Conservation (phyloP, 306 rosid genomes). For the Quercus gilva region DNA sequence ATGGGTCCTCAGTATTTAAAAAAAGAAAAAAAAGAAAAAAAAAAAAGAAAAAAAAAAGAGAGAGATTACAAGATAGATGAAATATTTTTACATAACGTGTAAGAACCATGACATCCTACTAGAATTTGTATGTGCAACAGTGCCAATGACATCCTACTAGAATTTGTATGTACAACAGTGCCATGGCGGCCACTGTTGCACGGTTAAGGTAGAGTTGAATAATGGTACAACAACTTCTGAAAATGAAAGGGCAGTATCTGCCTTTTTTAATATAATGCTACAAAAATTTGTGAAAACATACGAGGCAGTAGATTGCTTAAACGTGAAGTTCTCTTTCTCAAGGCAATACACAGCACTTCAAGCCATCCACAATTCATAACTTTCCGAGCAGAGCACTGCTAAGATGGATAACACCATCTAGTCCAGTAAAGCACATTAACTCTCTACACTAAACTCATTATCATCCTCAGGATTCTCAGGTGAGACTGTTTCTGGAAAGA, state of each 20-base stretch:
- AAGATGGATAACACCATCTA: background rate
- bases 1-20: background rate
- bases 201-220: too few relatives aligned
- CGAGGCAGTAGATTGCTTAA: background rate
- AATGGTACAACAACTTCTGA: too few relatives aligned
- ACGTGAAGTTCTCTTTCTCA: background rate
- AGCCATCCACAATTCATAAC: background rate
- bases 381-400: background rate
- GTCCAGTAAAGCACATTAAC: constrained; percentile 10
- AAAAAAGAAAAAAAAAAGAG: too few relatives aligned
- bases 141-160: background rate
- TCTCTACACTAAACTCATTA: constrained; percentile 32
- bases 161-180: too few relatives aligned
- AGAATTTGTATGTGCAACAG: too few relatives aligned
- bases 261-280: background rate
- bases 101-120: background rate
- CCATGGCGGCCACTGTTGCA: too few relatives aligned
- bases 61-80: background rate
- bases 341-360: background rate
- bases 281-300: background rate
- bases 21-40: too few relatives aligned
- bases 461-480: constrained; percentile 37
- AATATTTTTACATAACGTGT: background rate
- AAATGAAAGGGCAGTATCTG: background rate
- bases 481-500: constrained; percentile 41